A percentile compares a stretch with the other conserved stretches of the same genome.
Evolutionary conservation across 2,329 filamentous ascomycete genomes (phyloP).

Genomic region (Alternaria sp.): DNA sequence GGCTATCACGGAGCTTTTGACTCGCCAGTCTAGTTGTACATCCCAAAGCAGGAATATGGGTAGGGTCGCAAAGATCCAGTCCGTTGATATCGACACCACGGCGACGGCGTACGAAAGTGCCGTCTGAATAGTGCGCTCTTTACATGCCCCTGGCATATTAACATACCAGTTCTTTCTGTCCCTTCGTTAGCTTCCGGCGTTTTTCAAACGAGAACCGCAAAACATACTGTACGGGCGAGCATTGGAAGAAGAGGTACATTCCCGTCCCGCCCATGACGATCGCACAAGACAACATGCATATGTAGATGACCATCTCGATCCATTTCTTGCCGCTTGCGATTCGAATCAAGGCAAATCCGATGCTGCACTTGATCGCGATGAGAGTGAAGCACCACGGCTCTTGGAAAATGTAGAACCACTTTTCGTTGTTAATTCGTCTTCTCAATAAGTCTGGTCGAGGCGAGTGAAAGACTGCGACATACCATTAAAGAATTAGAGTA

Average conservation of each 20-base stretch:
- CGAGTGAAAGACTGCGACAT: neutral
- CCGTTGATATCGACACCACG: slow-evolving; percentile 11
- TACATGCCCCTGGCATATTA: slow-evolving; percentile 2
- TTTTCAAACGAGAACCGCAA: no score
- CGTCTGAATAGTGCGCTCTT: slow-evolving; percentile 10
- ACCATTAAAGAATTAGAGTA: slow-evolving; percentile 8
- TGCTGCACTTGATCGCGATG: slow-evolving; percentile 15
- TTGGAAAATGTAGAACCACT: slow-evolving; percentile 16
- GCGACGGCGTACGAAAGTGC: slow-evolving; percentile 13
- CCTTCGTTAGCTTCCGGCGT: neutral
- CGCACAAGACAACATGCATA: slow-evolving; percentile 6
- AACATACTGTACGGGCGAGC: slow-evolving; percentile 10
- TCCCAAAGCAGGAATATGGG: slow-evolving; percentile 17
- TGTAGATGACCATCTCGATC: slow-evolving; percentile 16
- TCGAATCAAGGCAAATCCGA: slow-evolving; percentile 14
- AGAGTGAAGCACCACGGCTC: slow-evolving; percentile 19
- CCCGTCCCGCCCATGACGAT: slow-evolving; percentile 16
- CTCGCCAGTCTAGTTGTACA: slow-evolving; percentile 16
- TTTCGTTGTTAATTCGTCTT: neutral
- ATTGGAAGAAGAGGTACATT: slow-evolving; percentile 15
- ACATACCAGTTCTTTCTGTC: slow-evolving; percentile 11
- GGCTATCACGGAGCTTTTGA: slow-evolving; percentile 12
- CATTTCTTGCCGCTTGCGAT: slow-evolving; percentile 16
- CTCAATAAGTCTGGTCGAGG: neutral
- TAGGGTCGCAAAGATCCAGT: slow-evolving; percentile 15